Percentiles rank a stretch among this genome's conserved stretches.
phyloP scores from a whole-genome alignment of 768 basidiomycete genomes.

The Daedalea quercina region DNA sequence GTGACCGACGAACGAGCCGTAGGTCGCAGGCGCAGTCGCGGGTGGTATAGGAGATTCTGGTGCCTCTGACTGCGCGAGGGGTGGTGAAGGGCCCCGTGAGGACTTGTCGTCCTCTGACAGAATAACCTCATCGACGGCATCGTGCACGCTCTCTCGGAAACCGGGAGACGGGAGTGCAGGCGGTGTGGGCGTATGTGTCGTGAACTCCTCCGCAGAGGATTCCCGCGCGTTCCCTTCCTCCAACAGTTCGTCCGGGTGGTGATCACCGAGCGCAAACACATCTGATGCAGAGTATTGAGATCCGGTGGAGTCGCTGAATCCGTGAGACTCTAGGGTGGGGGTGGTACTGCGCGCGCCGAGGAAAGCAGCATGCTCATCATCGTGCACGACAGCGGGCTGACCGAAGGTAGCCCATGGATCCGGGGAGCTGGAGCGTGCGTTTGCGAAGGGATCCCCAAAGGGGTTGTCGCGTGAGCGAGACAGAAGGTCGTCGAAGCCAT shows the following conservation, averaged over 20 bases:
- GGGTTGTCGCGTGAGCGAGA: slow-evolving; percentile 64
- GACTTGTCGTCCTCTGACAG: slow-evolving; percentile 3
- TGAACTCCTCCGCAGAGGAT: slow-evolving; percentile 30
- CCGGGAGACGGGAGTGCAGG: slow-evolving; percentile 9
- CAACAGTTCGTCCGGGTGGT: neutral
- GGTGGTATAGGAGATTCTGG: slow-evolving; percentile 12
- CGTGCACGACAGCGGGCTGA: slow-evolving; percentile 18
- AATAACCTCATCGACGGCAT: slow-evolving; percentile 10
- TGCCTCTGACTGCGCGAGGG: neutral
- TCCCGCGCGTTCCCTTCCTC: slow-evolving; percentile 34
- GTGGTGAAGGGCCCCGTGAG: slow-evolving; percentile 10
- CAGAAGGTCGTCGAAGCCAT: slow-evolving; percentile 74
- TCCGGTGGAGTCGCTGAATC: slow-evolving; percentile 11
- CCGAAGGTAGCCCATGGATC: slow-evolving; percentile 73
- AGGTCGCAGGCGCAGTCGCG: slow-evolving; percentile 30
- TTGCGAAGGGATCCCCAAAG: slow-evolving; percentile 67
- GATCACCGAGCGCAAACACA: neutral
- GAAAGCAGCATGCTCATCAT: slow-evolving; percentile 13
- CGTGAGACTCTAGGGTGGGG: slow-evolving; percentile 12
- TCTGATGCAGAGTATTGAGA: slow-evolving; percentile 5
- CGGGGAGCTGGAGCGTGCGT: slow-evolving; percentile 54
- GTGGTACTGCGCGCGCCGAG: slow-evolving; percentile 16
- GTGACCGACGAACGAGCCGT: slow-evolving; percentile 21
- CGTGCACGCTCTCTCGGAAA: slow-evolving; percentile 20
- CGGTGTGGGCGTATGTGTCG: slow-evolving; percentile 10